Evolutionary conservation across 768 basidiomycete genomes (phyloP).

Genomic region (Chlorophyllum brunneum): DNA sequence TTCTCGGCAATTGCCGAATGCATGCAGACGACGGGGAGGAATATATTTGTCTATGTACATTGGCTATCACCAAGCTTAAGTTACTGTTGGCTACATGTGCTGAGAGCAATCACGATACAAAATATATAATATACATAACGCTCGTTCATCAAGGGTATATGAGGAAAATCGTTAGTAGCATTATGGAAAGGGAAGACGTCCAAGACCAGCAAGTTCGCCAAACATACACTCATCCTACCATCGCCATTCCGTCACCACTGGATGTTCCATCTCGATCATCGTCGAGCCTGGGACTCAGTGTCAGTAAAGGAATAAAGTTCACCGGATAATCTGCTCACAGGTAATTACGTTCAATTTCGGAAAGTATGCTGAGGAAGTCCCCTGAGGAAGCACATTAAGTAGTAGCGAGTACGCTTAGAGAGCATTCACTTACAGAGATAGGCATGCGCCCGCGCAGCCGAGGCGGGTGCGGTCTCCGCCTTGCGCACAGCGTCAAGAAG

Average conservation of each 20-base stretch:
- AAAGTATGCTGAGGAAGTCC: conserved; percentile 90
- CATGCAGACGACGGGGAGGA: background rate
- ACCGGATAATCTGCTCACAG: conserved; percentile 36
- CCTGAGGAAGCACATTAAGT: conserved; percentile 38
- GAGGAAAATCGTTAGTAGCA: conserved; percentile 4
- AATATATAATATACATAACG: conserved; percentile 12
- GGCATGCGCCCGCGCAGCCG: conserved; percentile 80
- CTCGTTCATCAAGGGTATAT: conserved; percentile 11
- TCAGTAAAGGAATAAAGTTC: conserved; percentile 6
- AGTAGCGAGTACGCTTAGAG: conserved; percentile 6
- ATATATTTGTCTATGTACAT: background rate
- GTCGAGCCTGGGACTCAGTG: conserved; percentile 44
- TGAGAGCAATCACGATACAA: background rate
- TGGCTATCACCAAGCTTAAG: background rate
- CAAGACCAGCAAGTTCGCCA: background rate
- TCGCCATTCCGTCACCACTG: conserved; percentile 50
- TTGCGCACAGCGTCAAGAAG: conserved; percentile 81
- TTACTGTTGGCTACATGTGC: conserved; percentile 8
- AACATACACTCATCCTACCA: conserved; percentile 22
- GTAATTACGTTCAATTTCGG: conserved; percentile 91
- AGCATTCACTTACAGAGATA: conserved; percentile 65
- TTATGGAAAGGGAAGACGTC: background rate
- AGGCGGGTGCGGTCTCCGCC: conserved; percentile 74
- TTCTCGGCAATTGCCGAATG: conserved; percentile 3
- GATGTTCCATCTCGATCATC: conserved; percentile 66